These are phyloP conservation scores for Teratosphaeria pseudoeucalypti DNA, from an alignment of 2,329 filamentous ascomycete genomes.

Conservation along the genomic window DNA sequence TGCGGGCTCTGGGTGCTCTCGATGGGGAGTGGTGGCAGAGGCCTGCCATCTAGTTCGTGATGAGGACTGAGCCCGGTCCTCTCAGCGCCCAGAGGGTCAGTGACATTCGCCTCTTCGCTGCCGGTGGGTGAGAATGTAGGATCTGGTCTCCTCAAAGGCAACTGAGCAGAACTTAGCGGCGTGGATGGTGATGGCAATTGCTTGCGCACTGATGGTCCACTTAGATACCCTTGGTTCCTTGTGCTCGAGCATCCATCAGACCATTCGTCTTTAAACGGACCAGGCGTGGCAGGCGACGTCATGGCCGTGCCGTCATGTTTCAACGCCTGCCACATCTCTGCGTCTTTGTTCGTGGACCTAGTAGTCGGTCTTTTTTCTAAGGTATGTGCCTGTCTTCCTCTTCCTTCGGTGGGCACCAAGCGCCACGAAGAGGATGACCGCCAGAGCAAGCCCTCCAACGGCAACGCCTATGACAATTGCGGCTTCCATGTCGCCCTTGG, in stretches of 20 bases:
- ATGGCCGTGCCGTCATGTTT: not conserved
- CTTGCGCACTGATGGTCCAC: not conserved
- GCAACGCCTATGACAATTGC: conserved; percentile 7
- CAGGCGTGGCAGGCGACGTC: not conserved
- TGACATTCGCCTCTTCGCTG: not conserved
- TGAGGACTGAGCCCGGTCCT: not conserved
- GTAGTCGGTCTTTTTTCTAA: conserved; percentile 3
- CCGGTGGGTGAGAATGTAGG: not conserved
- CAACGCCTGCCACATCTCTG: conserved; percentile 4
- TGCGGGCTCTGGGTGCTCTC: not conserved
- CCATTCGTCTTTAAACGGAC: not conserved
- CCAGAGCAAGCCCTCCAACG: conserved; percentile 5
- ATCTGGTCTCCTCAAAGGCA: not conserved
- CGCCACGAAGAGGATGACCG: conserved; percentile 3
- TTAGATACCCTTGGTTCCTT: not conserved
- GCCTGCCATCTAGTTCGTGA: not conserved
- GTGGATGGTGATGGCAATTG: conserved; percentile 2
- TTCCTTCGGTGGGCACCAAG: conserved; percentile 2
- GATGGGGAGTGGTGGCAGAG: not conserved
- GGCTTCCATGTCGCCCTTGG: conserved; percentile 3
- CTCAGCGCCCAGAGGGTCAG: not conserved
- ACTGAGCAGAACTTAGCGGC: conserved; percentile 4
- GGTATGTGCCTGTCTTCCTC: conserved; percentile 5
- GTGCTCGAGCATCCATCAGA: not conserved
- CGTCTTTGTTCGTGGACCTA: conserved; percentile 2